phyloP scores from a whole-genome alignment of 2,329 filamentous ascomycete species.

The Aspergillus brunneoviolaceus region DNA sequence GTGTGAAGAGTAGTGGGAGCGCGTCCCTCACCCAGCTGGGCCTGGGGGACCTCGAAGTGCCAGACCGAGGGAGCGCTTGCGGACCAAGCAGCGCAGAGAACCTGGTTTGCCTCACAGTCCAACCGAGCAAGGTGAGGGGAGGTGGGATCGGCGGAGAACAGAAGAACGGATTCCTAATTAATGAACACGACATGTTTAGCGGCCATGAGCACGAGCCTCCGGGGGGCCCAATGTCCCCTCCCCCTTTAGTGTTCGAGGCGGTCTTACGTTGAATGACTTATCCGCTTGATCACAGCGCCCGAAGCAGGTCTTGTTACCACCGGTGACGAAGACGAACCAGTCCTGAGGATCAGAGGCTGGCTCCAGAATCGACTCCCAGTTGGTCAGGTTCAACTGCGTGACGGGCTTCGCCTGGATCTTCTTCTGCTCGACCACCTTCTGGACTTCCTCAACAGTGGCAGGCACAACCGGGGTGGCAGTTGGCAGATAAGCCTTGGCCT shows the following conservation, averaged over 20 bases:
- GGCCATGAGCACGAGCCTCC: neutral
- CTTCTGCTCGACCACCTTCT: conserved; percentile 47
- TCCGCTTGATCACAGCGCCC: conserved; percentile 57
- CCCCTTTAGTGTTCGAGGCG: neutral
- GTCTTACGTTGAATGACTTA: conserved; percentile 51
- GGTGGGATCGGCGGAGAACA: conserved; percentile 55
- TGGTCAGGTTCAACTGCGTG: conserved; percentile 54
- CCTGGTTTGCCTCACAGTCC: conserved; percentile 58
- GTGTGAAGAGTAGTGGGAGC: conserved; percentile 55
- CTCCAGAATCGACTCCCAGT: conserved; percentile 56
- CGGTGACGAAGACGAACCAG: conserved; percentile 63
- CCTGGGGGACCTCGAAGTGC: conserved; percentile 57
- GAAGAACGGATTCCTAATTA: conserved; percentile 51
- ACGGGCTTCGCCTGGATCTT: conserved; percentile 53
- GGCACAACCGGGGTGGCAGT: conserved; percentile 43
- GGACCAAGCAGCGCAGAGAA: conserved; percentile 63
- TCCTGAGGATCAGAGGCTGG: conserved; percentile 45
- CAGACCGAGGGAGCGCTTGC: conserved; percentile 57
- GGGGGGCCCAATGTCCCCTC: conserved; percentile 2
- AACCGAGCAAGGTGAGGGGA: conserved; percentile 58
- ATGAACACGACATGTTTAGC: conserved; percentile 11
- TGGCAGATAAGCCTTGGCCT: conserved; percentile 57
- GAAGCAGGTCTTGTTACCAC: conserved; percentile 65
- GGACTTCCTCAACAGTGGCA: conserved; percentile 18
- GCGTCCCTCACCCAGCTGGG: conserved; percentile 53